Base-by-base conservation (phyloP, 139 green algal species). In the Chlorella vulgaris region DNA sequence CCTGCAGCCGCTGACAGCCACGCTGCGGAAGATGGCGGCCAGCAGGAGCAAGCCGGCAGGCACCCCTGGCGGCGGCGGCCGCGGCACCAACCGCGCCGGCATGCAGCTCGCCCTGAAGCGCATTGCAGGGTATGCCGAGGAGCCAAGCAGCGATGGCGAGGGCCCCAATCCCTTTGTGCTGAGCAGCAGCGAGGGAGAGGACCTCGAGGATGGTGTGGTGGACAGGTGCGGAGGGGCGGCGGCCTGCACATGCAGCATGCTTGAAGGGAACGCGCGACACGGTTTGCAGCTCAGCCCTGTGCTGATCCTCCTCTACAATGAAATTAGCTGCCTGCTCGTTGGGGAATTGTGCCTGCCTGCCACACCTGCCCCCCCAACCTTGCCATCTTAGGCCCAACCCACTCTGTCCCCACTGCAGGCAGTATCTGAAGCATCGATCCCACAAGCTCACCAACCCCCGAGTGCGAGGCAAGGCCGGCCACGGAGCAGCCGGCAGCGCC, bases 401-500 rank as follows among this genome's bases (percentile, higher is more conserved):
- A 40, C n/a, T 22, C 24, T 18, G 43, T 19, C 43, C 19, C 69
- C 47, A 26, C 28, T 61, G 75, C 75, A 81, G 76, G 62, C 43
- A 75, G 31, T 74, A 69, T 62, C 62, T 82, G 10, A 82, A 82
- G 76, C 76, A 82, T 62, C 76, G 76, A 1, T 61, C 76, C 0
- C 42, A 75, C 33, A 74, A 67, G 63, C 76, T 82, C 31, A 74
- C 63, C 62, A 82, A 75, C 39, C 74, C 74, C 38, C 55, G 42
- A n/a, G 15, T 53, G 8, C 71, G 51, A 29, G 31, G 39, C 58
- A 80, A 40, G 55, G 39, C 21, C 36, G 10, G 38, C 1, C 7
- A 18, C 13, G 74, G 36, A 1, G 53, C 36, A 5, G 51, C 36
- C 5, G 28, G 28, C 28, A 24, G 73, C 51, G 8, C 4, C 66